Evolutionary conservation across 768 basidiomycete genomes (phyloP).

Genomic region (Kondoa malvinella): DNA sequence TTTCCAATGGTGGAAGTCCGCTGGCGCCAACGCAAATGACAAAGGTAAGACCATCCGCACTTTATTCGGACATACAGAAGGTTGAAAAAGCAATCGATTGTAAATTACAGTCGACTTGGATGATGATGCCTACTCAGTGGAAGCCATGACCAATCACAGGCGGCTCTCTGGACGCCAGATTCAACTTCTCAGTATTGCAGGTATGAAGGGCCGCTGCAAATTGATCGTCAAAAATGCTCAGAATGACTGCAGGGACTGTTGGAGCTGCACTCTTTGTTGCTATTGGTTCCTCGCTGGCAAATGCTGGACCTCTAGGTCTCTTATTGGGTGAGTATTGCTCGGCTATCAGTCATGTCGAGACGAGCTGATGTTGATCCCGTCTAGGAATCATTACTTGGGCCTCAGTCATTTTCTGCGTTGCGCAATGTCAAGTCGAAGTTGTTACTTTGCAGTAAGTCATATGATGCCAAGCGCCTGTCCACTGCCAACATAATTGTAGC

Average conservation of each 20-base stretch:
- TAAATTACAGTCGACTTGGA: too few relatives aligned
- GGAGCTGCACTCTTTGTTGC: constrained; percentile 15
- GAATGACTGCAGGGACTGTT: too few relatives aligned
- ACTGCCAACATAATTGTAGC: neutral
- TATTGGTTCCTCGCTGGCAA: constrained; percentile 9
- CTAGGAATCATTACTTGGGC: constrained; percentile 5
- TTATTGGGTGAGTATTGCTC: neutral
- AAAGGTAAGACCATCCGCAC: too few relatives aligned
- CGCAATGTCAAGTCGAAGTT: constrained; percentile 16
- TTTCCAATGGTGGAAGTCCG: too few relatives aligned
- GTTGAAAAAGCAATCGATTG: too few relatives aligned
- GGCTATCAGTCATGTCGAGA: neutral
- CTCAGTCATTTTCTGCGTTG: constrained; percentile 11
- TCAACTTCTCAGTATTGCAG: constrained; percentile 14
- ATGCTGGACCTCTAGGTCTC: constrained; percentile 12
- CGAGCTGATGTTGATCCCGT: too few relatives aligned
- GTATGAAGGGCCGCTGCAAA: too few relatives aligned
- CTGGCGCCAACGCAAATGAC: too few relatives aligned
- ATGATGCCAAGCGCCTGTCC: neutral
- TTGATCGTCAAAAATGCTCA: too few relatives aligned
- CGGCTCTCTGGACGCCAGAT: constrained; percentile 12
- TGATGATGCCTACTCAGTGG: too few relatives aligned
- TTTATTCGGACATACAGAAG: too few relatives aligned
- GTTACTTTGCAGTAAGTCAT: constrained; percentile 9
- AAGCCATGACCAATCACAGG: too few relatives aligned